A percentile compares a stretch with the other conserved stretches of the same genome.
phyloP scores from a whole-genome alignment of 2,329 filamentous ascomycete species.

The Pestalotiopsis sp. region DNA sequence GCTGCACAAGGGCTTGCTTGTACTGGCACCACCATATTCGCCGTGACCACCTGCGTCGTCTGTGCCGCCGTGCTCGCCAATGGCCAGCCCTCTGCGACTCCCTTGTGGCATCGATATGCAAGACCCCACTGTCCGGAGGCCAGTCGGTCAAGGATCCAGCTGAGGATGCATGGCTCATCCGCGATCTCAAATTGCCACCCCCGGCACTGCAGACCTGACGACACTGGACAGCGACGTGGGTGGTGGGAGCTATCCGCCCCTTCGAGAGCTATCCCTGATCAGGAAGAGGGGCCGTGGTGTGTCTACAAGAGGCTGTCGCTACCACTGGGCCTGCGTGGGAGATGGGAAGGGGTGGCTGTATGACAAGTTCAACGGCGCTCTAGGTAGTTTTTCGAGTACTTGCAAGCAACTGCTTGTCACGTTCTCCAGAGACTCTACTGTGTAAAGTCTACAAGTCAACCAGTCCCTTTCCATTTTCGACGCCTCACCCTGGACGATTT shows the following conservation, averaged over 20 bases:
- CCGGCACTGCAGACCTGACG: background rate
- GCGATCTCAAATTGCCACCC: constrained; percentile 9
- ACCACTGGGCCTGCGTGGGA: background rate
- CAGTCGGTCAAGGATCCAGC: constrained; percentile 14
- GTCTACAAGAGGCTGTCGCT: background rate
- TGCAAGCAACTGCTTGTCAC: background rate
- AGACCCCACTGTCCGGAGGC: constrained; percentile 8
- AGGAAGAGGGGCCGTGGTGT: background rate
- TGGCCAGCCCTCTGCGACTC: background rate
- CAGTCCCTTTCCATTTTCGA: background rate
- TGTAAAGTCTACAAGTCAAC: too few species aligned
- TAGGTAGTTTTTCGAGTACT: background rate
- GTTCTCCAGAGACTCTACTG: background rate
- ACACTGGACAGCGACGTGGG: background rate
- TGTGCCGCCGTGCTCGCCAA: constrained; percentile 9
- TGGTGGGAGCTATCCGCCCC: constrained; percentile 5
- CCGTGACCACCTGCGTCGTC: constrained; percentile 4
- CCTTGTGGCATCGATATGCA: background rate
- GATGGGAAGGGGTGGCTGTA: background rate
- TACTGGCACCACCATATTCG: background rate
- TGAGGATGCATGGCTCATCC: constrained; percentile 7
- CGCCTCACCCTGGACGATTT: constrained; percentile 2
- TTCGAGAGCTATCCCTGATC: background rate
- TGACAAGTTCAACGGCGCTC: constrained; percentile 4
- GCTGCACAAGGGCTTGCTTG: background rate